These are phyloP conservation scores for Viola odorata DNA, from an alignment of 345 rosid species.

Conservation along the genomic window DNA sequence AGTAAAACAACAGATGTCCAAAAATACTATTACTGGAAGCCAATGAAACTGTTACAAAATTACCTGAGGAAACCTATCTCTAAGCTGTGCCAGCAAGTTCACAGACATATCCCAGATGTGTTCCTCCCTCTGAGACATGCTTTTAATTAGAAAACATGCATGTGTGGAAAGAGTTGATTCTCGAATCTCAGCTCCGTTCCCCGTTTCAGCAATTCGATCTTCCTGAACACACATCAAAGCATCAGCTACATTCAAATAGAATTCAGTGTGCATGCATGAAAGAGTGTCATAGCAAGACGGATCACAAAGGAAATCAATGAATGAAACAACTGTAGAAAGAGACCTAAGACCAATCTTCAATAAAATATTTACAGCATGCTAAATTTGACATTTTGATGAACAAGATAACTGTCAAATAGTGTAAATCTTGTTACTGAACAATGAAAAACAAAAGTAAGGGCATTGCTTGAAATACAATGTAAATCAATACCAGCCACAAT, in stretches of 20 bases:
- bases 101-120: constrained; percentile 80
- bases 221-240: constrained; percentile 59
- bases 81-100: constrained; percentile 80
- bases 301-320: too few relatives aligned
- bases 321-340: too few relatives aligned
- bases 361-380: too few relatives aligned
- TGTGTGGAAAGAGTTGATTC: constrained; percentile 79
- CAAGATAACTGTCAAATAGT: too few relatives aligned
- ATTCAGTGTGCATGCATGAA: constrained; percentile 3
- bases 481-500: constrained; percentile 68
- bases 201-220: constrained; percentile 70
- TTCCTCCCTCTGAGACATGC: constrained; percentile 96
- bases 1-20: background rate
- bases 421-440: background rate
- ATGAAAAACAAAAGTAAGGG: constrained; percentile 4
- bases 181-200: constrained; percentile 71
- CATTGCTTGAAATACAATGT: constrained; percentile 2
- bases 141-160: constrained; percentile 85
- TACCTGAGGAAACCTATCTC: constrained; percentile 99
- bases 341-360: too few relatives aligned
- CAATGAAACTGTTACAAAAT: constrained; percentile 1
- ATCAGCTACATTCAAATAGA: constrained; percentile 13
- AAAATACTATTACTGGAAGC: constrained; percentile 1
- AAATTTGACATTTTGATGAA: too few relatives aligned
- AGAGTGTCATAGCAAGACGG: constrained; percentile 3